Evolutionary conservation across 768 basidiomycete species (phyloP).

Genomic region (Artomyces pyxidatus): DNA sequence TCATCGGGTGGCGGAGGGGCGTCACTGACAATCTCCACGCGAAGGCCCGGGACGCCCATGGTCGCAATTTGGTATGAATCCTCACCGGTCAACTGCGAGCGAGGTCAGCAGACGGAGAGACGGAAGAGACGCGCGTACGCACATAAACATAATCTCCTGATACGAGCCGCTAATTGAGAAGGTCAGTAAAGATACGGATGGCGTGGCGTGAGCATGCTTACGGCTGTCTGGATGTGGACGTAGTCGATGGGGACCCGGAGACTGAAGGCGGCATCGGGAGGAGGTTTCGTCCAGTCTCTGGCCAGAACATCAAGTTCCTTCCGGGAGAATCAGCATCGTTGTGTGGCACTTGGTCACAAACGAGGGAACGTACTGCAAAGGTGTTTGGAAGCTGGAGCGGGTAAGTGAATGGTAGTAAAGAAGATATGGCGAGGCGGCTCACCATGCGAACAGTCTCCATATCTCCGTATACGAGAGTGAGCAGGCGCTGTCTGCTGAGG

Average conservation of each 20-base stretch:
- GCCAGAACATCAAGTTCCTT: slow-evolving; percentile 79
- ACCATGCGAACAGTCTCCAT: slow-evolving; percentile 83
- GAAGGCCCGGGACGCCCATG: slow-evolving; percentile 71
- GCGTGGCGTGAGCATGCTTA: slow-evolving; percentile 29
- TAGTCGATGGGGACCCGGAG: slow-evolving; percentile 83
- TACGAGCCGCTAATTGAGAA: slow-evolving; percentile 52
- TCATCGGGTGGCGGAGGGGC: slow-evolving; percentile 80
- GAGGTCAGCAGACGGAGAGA: slow-evolving; percentile 5
- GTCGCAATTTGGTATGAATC: slow-evolving; percentile 88
- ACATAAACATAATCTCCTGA: slow-evolving; percentile 83
- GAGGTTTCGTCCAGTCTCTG: slow-evolving; percentile 81
- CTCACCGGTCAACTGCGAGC: slow-evolving; percentile 62
- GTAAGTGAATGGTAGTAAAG: slow-evolving; percentile 1
- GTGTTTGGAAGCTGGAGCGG: slow-evolving; percentile 53
- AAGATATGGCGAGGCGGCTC: slow-evolving; percentile 12
- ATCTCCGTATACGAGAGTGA: slow-evolving; percentile 76
- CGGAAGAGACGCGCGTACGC: slow-evolving; percentile 21
- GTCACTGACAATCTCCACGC: slow-evolving; percentile 82
- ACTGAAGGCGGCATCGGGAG: slow-evolving; percentile 67
- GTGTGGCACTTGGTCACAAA: background rate
- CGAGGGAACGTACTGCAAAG: slow-evolving; percentile 42
- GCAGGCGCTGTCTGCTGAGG: slow-evolving; percentile 62
- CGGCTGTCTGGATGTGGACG: slow-evolving; percentile 77
- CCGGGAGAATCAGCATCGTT: slow-evolving; percentile 1
- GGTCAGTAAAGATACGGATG: slow-evolving; percentile 6